Percentiles rank a stretch among this genome's conserved stretches.
Conservation (phyloP, 345 rosid genomes). For the Aquilaria sinensis region DNA sequence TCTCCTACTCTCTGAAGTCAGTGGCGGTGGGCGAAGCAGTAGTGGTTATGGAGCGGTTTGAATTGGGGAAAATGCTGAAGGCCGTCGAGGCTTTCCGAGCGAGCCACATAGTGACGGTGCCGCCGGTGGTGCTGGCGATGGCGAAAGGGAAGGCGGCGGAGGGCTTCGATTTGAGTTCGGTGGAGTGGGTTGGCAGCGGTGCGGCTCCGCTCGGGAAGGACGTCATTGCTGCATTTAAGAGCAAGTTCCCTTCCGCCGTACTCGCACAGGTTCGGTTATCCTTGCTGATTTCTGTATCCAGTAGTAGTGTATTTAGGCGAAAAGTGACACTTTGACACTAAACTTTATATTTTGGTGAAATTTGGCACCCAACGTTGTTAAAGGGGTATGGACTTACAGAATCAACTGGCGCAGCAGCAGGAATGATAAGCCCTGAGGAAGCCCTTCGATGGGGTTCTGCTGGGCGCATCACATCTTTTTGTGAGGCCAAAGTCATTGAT, state of each 20-base stretch:
- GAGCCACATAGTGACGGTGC: neutral
- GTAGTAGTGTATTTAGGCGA: too few species aligned
- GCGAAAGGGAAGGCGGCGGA: neutral
- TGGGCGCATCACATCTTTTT: constrained; percentile 12
- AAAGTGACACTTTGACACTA: too few species aligned
- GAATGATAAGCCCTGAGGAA: neutral
- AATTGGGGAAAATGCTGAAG: neutral
- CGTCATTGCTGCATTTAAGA: neutral
- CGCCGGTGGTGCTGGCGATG: constrained; percentile 5
- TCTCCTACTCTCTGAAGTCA: neutral
- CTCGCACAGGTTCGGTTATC: neutral
- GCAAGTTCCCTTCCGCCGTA: too few species aligned
- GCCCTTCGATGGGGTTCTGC: constrained; percentile 9
- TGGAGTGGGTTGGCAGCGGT: neutral
- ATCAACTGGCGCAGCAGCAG: neutral
- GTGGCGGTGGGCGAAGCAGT: constrained; percentile 1
- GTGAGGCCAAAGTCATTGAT: constrained; percentile 1
- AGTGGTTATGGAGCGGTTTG: neutral
- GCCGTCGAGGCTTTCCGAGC: constrained; percentile 4
- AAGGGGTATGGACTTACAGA: constrained; percentile 9
- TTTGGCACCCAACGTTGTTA: neutral
- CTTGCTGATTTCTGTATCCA: too few species aligned
- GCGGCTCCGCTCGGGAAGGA: constrained; percentile 5
- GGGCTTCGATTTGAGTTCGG: neutral
- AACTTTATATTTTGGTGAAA: too few species aligned